Base-by-base conservation (phyloP, 306 rosid species). In the Abrus pulchellus region DNA sequence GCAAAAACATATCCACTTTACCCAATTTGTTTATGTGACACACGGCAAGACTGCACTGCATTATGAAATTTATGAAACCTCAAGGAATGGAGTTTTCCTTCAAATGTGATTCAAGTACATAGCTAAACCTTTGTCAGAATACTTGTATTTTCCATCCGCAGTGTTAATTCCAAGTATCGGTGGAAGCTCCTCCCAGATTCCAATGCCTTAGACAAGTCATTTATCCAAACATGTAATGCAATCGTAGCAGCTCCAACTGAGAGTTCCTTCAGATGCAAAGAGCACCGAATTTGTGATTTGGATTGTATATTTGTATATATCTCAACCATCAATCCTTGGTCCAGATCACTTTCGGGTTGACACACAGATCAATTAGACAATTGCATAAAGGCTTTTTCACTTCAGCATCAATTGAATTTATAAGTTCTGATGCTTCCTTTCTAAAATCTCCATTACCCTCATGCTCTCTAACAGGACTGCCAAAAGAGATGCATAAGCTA, bases 11-110 rank as follows among this genome's bases (percentile, higher is more conserved):
- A 38, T 38, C 41, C 47, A 43, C 47, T 41, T 41, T 41, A 5
- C 47, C 47, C 3, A 43, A 43, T 5, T 43, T 43, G 47, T 43
- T 43, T 43, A 43, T 43, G 47, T 1, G 0, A 1, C 71, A 59
- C 14, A 69, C 83, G 60, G 62, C 47, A 79, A 43, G 36, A 72
- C 52, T 36, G 40, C 40, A 36, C 4, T 36, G 2, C 40, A 36
- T 36, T 36, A 36, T 36, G 40, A 20, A 20, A 20, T 20, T 20
- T 91, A 90, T 5, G 97, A 85, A 74, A 91, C 88, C 76, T 92
- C 94, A 43, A 89, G 89, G 86, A 94, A 94, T 3, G 98, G 98
- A 68, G 97, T n/a, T n/a, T 75, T 91, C 90, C 91, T 90, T 92
- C 82, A 94, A 80, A 87, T 88, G 92, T 54, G 93, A 88, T 87